Evolutionary conservation across 257 asterid species (phyloP).

Genomic region (Avicennia marina): DNA sequence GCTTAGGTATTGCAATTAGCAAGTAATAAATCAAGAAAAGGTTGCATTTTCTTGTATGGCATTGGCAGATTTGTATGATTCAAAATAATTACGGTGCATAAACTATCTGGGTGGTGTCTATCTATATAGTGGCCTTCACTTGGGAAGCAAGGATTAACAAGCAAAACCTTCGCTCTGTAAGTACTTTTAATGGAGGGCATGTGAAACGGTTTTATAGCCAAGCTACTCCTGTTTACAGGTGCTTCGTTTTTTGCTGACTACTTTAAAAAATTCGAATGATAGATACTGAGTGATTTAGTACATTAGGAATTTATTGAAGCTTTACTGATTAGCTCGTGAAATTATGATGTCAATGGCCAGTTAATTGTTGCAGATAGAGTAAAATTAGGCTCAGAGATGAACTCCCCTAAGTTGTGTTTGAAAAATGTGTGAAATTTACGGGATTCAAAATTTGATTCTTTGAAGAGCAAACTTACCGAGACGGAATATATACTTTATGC

Average conservation of each 20-base stretch:
- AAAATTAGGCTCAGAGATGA: not conserved
- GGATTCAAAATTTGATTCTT: not conserved
- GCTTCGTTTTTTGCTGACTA: no score
- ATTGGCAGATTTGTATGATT: not conserved
- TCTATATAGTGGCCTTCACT: no score
- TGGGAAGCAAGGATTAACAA: no score
- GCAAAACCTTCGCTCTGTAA: no score
- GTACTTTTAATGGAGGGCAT: no score
- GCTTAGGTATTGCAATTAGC: not conserved
- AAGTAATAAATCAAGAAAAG: not conserved
- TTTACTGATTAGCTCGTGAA: constrained; percentile 9
- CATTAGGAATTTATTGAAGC: no score
- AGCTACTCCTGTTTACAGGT: no score
- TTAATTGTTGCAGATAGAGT: constrained; percentile 1
- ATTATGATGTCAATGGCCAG: constrained; percentile 5
- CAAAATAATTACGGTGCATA: not conserved
- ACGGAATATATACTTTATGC: not conserved
- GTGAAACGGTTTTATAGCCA: no score
- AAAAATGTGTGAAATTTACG: constrained; percentile 2
- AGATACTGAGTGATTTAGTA: no score
- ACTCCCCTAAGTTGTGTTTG: not conserved
- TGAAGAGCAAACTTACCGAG: not conserved
- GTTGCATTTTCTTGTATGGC: not conserved
- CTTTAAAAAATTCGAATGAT: no score
- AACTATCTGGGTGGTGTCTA: no score